Evolutionary conservation across 495 filamentous ascomycete genomes (phyloP), one percentile per base, ranked within the genome.

Genomic region (Penicillium argentinense): DNA sequence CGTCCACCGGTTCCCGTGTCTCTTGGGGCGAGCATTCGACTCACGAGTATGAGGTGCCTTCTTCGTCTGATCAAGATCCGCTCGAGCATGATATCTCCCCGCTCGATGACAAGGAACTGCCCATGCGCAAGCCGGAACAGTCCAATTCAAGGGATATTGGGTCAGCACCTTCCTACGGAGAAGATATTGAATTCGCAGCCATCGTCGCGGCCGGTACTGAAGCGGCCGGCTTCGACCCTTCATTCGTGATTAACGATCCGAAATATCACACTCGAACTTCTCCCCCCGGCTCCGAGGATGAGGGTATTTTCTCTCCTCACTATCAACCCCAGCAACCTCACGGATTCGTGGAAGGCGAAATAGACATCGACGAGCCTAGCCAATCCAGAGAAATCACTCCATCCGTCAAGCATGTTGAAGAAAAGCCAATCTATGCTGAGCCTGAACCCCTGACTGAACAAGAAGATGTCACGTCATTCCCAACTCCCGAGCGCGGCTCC

Each of bases 121-220:
- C 62, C 2, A 36, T 53, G 45, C 49, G 26, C 19, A 50, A 40
- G 5, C 40, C 45, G 0, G 46, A 56, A 18, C 41, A 47, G 16
- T 22, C 24, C 0, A 45, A 51, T 32, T 39, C 58, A 29, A 66
- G 56, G 49, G 23, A 42, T 34, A 12, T 55, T 19, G 16, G 42
- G 9, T 13, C 21, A 11, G 47, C 45, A 5, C 18, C 39, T 6
- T 53, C 48, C 1, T 54, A 60, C 36, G 62, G 72, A 6, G 73
- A 81, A 19, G 86, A 89, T 45, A 68, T 84, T 28, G 83, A 80
- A 25, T 89, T 89, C 38, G 78, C 83, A 13, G 85, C 85, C 18
- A 80, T 75, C 8, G 57, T 89, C n/a, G 85, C 85, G 54, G 86
- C 85, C 26, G 84, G 80, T 5, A 74, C 87, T 14, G 62, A 83